phyloP scores from a whole-genome alignment of 2,329 filamentous ascomycete species.

The Penicillium expansum region DNA sequence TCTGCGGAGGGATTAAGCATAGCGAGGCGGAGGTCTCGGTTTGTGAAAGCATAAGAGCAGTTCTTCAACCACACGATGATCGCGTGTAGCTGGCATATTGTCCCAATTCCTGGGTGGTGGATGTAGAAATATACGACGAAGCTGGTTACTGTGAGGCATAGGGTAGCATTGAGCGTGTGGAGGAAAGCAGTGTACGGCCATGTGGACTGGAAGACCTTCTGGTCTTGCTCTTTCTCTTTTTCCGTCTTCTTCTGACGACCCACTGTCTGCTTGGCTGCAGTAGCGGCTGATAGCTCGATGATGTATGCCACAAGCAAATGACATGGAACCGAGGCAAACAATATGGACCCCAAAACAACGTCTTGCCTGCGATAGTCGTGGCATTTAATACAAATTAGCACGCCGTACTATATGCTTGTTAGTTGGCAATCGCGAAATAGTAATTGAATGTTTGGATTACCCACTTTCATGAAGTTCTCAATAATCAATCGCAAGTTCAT shows the following conservation, averaged over 20 bases:
- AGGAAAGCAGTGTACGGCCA: constrained; percentile 79
- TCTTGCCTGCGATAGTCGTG: constrained; percentile 83
- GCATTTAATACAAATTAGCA: constrained; percentile 86
- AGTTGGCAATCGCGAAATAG: neutral
- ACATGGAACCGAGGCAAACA: constrained; percentile 85
- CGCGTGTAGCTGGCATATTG: constrained; percentile 83
- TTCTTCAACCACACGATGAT: constrained; percentile 96
- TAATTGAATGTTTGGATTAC: neutral
- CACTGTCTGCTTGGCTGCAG: constrained; percentile 69
- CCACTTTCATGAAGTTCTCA: constrained; percentile 91
- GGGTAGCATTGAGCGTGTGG: constrained; percentile 78
- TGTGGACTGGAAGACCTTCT: constrained; percentile 64
- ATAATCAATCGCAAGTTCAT: constrained; percentile 93
- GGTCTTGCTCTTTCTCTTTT: constrained; percentile 58
- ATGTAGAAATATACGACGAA: constrained; percentile 86
- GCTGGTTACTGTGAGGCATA: constrained; percentile 77
- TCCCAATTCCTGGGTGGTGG: constrained; percentile 90
- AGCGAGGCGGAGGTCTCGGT: constrained; percentile 88
- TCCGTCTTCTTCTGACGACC: constrained; percentile 57
- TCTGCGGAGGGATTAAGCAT: constrained; percentile 73
- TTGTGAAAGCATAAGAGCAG: constrained; percentile 93
- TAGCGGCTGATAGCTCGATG: constrained; percentile 80
- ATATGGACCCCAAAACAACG: constrained; percentile 67
- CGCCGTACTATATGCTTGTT: constrained; percentile 68
- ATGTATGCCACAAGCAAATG: constrained; percentile 87